phyloP scores from a whole-genome alignment of 1,284 basidiomycete genomes.

The Ceratobasidium sp. region DNA sequence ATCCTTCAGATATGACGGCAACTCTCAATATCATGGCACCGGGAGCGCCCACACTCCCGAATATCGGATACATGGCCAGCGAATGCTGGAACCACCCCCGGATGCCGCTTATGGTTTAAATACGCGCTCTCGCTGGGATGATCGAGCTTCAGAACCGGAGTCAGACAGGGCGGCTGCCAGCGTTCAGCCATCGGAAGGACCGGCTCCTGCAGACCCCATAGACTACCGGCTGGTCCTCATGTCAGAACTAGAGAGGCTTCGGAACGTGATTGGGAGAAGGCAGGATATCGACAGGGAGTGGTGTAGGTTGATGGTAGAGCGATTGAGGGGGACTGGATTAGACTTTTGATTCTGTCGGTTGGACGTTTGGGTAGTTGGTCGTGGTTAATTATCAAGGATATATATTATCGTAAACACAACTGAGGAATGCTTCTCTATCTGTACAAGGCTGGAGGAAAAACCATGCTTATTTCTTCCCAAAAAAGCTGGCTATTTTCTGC shows the following conservation, averaged over 20 bases:
- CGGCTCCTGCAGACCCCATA: neutral
- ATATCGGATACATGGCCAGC: neutral
- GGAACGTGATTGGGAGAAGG: slow-evolving; percentile 34
- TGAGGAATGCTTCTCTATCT: neutral
- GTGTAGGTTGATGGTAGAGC: slow-evolving; percentile 43
- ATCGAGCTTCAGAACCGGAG: neutral
- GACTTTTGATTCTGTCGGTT: slow-evolving; percentile 19
- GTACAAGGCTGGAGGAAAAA: neutral
- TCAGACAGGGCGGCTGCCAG: neutral
- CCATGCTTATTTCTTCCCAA: slow-evolving; percentile 21
- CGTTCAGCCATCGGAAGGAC: neutral
- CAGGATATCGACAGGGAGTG: slow-evolving; percentile 41
- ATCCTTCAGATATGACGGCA: neutral
- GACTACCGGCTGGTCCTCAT: slow-evolving; percentile 37
- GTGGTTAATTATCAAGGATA: neutral
- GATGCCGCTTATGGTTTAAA: neutral
- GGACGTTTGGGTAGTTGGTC: neutral
- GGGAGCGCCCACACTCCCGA: neutral
- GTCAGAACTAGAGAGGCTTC: slow-evolving; percentile 36
- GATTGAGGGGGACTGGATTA: slow-evolving; percentile 31
- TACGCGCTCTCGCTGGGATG: neutral
- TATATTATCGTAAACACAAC: neutral
- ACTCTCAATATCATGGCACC: neutral
- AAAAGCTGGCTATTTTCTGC: slow-evolving; percentile 37
- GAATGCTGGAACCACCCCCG: neutral